phyloP scores from a whole-genome alignment of 805 yeast species.

The Starmera dryadoides region DNA sequence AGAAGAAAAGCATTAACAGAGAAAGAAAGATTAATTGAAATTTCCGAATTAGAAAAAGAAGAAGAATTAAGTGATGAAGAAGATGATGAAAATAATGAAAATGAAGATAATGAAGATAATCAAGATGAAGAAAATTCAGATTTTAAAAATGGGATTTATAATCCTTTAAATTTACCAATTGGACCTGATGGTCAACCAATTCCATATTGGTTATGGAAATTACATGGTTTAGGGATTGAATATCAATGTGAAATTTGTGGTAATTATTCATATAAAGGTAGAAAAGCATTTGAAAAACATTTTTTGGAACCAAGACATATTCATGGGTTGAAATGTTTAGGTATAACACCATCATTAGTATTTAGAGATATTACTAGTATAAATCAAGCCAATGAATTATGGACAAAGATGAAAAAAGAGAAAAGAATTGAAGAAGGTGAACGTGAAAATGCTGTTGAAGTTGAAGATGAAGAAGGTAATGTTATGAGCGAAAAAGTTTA shows the following conservation, averaged over 20 bases:
- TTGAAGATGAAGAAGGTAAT: conserved; percentile 90
- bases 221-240: conserved; percentile 73
- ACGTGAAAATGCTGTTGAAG: conserved; percentile 57
- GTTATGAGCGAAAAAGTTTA: conserved; percentile 82
- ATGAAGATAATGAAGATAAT: conserved; percentile 17
- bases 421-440: conserved; percentile 17
- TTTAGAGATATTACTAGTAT: conserved; percentile 64
- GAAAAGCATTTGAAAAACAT: conserved; percentile 65
- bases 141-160: conserved; percentile 20
- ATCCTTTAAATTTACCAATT: conserved; percentile 58
- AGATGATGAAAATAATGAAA: conserved; percentile 28
- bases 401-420: conserved; percentile 34
- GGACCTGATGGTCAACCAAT: conserved; percentile 91
- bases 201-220: conserved; percentile 87
- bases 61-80: conserved; percentile 10
- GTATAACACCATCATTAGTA: conserved; percentile 46
- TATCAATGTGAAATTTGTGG: conserved; percentile 87
- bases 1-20: conserved; percentile 64
- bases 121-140: conserved; percentile 9
- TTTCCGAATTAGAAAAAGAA: conserved; percentile 18
- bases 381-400: conserved; percentile 57
- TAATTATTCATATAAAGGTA: conserved; percentile 62
- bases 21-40: conserved; percentile 31
- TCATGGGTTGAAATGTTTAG: conserved; percentile 68
- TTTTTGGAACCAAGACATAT: conserved; percentile 65